Conservation (phyloP, 2,329 filamentous ascomycete genomes). For the Neocatenulostroma microsporum region DNA sequence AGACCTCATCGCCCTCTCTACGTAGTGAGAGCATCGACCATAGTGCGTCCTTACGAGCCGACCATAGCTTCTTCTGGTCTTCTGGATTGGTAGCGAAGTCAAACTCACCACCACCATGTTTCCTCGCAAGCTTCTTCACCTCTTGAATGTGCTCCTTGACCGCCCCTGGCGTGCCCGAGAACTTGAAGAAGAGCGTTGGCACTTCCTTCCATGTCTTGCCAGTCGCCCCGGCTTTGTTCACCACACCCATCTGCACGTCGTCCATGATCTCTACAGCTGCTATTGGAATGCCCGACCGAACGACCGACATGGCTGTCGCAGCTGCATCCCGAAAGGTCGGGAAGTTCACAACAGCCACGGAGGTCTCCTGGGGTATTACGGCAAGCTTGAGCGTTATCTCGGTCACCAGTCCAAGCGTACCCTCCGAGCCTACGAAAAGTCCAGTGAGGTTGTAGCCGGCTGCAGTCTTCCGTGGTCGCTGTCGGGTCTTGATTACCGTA, state of each 20-base stretch:
- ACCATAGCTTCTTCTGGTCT: constrained; percentile 52
- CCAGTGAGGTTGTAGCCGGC: constrained; percentile 78
- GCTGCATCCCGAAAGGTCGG: constrained; percentile 69
- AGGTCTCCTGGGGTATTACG: constrained; percentile 65
- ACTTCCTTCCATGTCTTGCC: constrained; percentile 65
- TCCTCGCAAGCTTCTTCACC: constrained; percentile 60
- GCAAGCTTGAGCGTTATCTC: constrained; percentile 76
- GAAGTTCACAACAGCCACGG: constrained; percentile 73
- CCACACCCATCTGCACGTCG: constrained; percentile 76
- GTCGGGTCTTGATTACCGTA: constrained; percentile 68
- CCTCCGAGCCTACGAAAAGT: constrained; percentile 73
- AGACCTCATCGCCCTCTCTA: constrained; percentile 50
- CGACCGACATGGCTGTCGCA: constrained; percentile 62
- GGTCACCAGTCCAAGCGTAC: constrained; percentile 71
- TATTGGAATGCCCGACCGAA: constrained; percentile 65
- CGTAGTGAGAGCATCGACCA: constrained; percentile 55
- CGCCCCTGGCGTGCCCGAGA: constrained; percentile 67
- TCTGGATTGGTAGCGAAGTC: constrained; percentile 48
- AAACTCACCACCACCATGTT: constrained; percentile 49
- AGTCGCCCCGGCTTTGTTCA: constrained; percentile 66
- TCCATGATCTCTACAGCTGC: constrained; percentile 83
- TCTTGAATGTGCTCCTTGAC: constrained; percentile 68
- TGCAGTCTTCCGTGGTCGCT: constrained; percentile 68
- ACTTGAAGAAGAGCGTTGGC: constrained; percentile 76
- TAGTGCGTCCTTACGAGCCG: constrained; percentile 52